Conservation (phyloP, 2,329 filamentous ascomycete genomes). For the Exutisphaerella laricina region DNA sequence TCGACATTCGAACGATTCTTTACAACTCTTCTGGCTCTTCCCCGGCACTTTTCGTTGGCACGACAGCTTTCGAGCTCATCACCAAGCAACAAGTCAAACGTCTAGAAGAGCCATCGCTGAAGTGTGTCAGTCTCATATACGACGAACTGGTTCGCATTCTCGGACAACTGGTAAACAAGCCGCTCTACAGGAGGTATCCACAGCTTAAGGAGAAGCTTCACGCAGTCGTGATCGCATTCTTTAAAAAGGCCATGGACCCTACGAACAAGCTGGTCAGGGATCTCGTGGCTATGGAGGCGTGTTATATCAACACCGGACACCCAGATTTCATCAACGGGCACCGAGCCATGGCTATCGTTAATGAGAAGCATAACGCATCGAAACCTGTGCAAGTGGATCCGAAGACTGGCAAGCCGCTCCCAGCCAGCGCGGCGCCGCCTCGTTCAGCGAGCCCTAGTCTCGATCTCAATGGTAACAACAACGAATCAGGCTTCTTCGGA, state of each 20-base stretch:
- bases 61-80: conserved; percentile 95
- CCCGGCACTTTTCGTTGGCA: conserved; percentile 92
- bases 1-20: conserved; percentile 92
- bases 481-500: conserved; percentile 91
- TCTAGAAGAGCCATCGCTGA: conserved; percentile 90
- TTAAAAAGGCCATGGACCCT: conserved; percentile 97
- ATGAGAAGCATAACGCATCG: conserved; percentile 74
- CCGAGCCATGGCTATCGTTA: conserved; percentile 95
- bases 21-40: conserved; percentile 99
- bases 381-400: conserved; percentile 95
- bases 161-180: conserved; percentile 79
- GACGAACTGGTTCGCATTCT: conserved; percentile 96
- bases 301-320: conserved; percentile 97
- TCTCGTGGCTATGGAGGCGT: conserved; percentile 89
- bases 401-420: conserved; percentile 94
- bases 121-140: conserved; percentile 95
- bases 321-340: conserved; percentile 97
- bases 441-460: conserved; percentile 72
- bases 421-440: conserved; percentile 55
- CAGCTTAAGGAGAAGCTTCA: conserved; percentile 95
- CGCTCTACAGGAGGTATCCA: conserved; percentile 90
- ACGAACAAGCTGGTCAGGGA: conserved; percentile 96
- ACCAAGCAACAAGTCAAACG: conserved; percentile 98
- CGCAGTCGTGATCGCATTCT: conserved; percentile 83
- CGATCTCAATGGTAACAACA: conserved; percentile 48